Evolutionary conservation across 768 basidiomycete genomes (phyloP).

Genomic region (Kwoniella botswanensis): DNA sequence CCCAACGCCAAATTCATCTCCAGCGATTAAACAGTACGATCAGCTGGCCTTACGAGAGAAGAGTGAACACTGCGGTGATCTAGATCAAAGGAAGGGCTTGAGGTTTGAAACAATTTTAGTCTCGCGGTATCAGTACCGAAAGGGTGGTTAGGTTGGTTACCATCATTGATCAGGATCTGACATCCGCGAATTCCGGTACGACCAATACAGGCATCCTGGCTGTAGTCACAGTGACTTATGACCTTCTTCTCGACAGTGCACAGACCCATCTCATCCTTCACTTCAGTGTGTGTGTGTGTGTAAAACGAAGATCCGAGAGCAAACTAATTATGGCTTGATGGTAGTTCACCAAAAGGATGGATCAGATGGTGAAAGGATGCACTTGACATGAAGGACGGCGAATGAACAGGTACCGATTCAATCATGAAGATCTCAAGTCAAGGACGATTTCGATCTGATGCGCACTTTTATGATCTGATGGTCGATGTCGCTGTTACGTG

Average conservation of each 20-base stretch:
- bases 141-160: neutral
- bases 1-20: neutral
- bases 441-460: neutral
- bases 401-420: no score
- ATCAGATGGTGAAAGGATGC: neutral
- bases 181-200: neutral
- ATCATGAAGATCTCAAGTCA: no score
- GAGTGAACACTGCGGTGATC: neutral
- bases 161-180: neutral
- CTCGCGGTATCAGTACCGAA: neutral
- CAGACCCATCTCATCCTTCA: neutral
- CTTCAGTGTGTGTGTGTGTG: neutral
- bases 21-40: neutral
- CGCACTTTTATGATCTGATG: no score
- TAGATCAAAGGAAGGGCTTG: neutral
- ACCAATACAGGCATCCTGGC: neutral
- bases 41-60: neutral
- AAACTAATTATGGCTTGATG: conserved; percentile 8
- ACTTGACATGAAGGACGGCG: neutral
- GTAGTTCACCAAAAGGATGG: neutral
- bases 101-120: neutral
- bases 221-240: no score
- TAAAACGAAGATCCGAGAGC: neutral
- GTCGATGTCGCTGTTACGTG: no score
- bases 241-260: no score